Base-by-base conservation (phyloP, 371 early-diverging fungal species). In the Apophysomyces elegans region DNA sequence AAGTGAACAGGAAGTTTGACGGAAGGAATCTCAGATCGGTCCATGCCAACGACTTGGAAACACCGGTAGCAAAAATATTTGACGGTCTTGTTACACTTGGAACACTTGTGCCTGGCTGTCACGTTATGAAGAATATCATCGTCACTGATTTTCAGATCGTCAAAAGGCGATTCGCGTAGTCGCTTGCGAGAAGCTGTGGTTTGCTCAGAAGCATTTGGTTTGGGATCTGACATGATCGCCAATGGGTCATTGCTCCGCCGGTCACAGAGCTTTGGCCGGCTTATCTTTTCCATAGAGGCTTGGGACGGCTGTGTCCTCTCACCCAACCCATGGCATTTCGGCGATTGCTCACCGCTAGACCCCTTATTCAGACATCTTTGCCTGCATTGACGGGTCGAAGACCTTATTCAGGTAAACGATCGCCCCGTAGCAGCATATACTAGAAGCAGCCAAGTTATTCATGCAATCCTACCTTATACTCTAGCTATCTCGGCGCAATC, bases 11-110 rank as follows among this genome's bases (percentile, higher is more conserved):
- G 96, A 13, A 96, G 80, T 14, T 84, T 71, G 1, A 96, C 77
- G 62, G 67, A 76, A 1, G 94, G 94, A 5, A 93, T 68, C 58
- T 75, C 58, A 7, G 80, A 79, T 41, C 76, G 72, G 32, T 85
- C 76, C 64, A 77, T 81, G 13, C 85, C 81, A 32, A 88, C 81
- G 1, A 86, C 80, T 47, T 69, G 45, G 63, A 79, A 86, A 71
- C 95, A 93, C 39, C 80, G 71, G 66, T 92, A 91, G 73, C 95
- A 95, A 69, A 86, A 93, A 59, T 87, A 88, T 63, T 88, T 90
- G 39, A 88, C 84, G 26, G 81, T 77, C 67, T 84, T 88, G 44
- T 81, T 73, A 70, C 95, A 93, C 9, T 56, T 56, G 12, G 76
- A 73, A 64, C 94, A 93, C 7, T 61, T 37, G 11, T 68, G 39